These are phyloP conservation scores for Phytophthora kernoviae DNA, from an alignment of 352 stramenopile genomes.

Conservation along the genomic window DNA sequence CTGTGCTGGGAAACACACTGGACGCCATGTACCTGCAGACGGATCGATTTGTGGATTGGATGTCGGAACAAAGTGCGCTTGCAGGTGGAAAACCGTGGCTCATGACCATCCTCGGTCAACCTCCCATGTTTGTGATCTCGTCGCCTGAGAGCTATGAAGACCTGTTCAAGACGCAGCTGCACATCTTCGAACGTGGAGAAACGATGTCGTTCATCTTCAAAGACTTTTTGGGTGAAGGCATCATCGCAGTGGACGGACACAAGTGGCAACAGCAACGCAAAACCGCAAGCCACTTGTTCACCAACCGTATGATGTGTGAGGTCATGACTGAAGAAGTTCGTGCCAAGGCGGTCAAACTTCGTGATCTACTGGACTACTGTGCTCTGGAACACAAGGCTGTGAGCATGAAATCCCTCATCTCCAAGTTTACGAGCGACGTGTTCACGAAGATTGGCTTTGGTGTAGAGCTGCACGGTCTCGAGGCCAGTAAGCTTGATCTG, in stretches of 20 bases:
- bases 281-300: slow-evolving; percentile 87
- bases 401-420: slow-evolving; percentile 48
- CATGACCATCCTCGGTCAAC: slow-evolving; percentile 27
- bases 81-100: slow-evolving; percentile 35
- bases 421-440: slow-evolving; percentile 70
- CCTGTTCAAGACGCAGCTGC: slow-evolving; percentile 55
- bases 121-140: slow-evolving; percentile 37
- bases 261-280: slow-evolving; percentile 75
- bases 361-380: slow-evolving; percentile 23
- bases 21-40: slow-evolving; percentile 37
- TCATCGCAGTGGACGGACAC: slow-evolving; percentile 62
- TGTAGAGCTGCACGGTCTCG: slow-evolving; percentile 49
- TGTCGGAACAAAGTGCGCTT: slow-evolving; percentile 36
- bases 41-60: slow-evolving; percentile 38
- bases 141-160: slow-evolving; percentile 45
- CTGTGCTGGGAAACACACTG: slow-evolving; percentile 41
- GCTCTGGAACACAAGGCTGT: slow-evolving; percentile 9
- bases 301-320: slow-evolving; percentile 57
- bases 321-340: slow-evolving; percentile 46
- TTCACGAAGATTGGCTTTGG: slow-evolving; percentile 80
- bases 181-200: slow-evolving; percentile 60
- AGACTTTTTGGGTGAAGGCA: slow-evolving; percentile 69
- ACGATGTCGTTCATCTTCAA: slow-evolving; percentile 41
- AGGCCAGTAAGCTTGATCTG: slow-evolving; percentile 28
- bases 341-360: slow-evolving; percentile 31